Evolutionary conservation across 2,329 filamentous ascomycete species (phyloP).

Genomic region (Leptodontidium sp.): DNA sequence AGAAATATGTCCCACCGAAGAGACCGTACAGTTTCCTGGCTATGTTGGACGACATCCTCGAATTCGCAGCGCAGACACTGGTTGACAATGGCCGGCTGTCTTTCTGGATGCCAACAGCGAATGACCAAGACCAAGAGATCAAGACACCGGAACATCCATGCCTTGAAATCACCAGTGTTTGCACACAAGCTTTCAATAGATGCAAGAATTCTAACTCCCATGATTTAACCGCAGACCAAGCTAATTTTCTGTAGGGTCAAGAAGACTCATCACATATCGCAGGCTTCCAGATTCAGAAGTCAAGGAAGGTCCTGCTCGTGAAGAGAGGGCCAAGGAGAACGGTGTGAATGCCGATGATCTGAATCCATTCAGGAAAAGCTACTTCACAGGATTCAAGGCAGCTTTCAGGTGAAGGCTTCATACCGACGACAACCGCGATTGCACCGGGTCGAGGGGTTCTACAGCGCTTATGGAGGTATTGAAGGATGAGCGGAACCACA

Average conservation of each 20-base stretch:
- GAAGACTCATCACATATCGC: conserved; percentile 86
- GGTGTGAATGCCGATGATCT: conserved; percentile 69
- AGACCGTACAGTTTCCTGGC: conserved; percentile 90
- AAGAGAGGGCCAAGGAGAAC: conserved; percentile 47
- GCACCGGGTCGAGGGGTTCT: no score
- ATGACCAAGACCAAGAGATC: conserved; percentile 79
- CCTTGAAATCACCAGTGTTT: conserved; percentile 77
- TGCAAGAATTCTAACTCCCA: conserved; percentile 60
- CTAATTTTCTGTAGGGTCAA: conserved; percentile 70
- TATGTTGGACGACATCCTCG: conserved; percentile 88
- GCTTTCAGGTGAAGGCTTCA: conserved; percentile 32
- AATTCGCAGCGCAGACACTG: conserved; percentile 79
- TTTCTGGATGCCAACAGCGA: conserved; percentile 97
- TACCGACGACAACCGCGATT: not conserved
- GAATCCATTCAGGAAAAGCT: conserved; percentile 69
- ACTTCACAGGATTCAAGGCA: conserved; percentile 53
- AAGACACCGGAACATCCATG: conserved; percentile 79
- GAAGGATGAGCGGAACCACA: no score
- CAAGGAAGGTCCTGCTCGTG: conserved; percentile 43
- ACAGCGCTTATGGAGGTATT: no score
- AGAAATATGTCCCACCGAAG: conserved; percentile 85
- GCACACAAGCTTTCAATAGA: conserved; percentile 88
- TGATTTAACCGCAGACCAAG: not conserved
- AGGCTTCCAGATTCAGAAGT: conserved; percentile 70
- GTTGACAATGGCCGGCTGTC: conserved; percentile 82